Evolutionary conservation across 345 rosid species (phyloP).

Genomic region (Eucalyptus victrix): DNA sequence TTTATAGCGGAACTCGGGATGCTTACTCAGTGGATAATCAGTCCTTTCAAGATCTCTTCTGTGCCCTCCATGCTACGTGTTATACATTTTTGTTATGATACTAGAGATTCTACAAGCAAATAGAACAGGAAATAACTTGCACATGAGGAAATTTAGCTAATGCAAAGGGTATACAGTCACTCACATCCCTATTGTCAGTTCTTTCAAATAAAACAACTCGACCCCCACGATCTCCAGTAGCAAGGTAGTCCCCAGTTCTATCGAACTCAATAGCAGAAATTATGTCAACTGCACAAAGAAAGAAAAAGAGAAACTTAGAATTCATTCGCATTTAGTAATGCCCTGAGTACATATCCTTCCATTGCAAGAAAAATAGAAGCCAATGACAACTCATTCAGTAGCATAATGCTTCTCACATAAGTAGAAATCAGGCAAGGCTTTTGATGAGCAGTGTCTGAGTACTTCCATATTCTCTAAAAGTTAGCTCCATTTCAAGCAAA

Average conservation of each 20-base stretch:
- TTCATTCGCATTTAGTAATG: background rate
- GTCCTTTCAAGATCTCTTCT: slow-evolving; percentile 62
- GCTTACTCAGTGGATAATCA: slow-evolving; percentile 38
- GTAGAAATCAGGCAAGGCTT: background rate
- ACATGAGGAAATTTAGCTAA: background rate
- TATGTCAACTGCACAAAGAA: slow-evolving; percentile 64
- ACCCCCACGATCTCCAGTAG: slow-evolving; percentile 97
- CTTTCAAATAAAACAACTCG: slow-evolving; percentile 94
- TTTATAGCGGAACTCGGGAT: slow-evolving; percentile 83
- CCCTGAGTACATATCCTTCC: background rate
- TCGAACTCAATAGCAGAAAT: slow-evolving; percentile 89
- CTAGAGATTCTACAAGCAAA: background rate
- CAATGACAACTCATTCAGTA: background rate
- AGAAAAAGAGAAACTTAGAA: background rate
- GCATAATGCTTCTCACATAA: background rate
- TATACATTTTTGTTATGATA: background rate
- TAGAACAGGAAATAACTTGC: background rate
- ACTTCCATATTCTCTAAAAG: background rate
- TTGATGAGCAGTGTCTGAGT: background rate
- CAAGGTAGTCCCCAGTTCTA: slow-evolving; percentile 71
- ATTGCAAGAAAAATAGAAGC: background rate
- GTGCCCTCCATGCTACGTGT: slow-evolving; percentile 44
- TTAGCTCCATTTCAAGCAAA: background rate
- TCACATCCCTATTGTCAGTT: slow-evolving; percentile 56
- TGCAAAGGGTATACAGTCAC: background rate